Evolutionary conservation across 2,329 filamentous ascomycete genomes (phyloP).

Genomic region (Rhytidhysteron rufulum): DNA sequence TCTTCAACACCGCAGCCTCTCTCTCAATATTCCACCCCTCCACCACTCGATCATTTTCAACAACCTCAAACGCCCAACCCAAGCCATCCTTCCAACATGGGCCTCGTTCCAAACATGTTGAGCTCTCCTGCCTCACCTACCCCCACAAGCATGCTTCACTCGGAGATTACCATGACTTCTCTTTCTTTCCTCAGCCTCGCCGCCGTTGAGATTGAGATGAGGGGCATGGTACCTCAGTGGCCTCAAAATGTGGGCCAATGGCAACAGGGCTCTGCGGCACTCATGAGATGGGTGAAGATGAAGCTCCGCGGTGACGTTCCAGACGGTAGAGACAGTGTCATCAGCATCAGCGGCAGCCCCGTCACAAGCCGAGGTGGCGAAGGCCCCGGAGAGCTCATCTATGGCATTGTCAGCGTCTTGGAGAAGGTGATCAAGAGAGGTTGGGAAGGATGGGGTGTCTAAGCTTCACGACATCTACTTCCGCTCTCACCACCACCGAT

Average conservation of each 20-base stretch:
- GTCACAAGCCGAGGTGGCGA: slow-evolving; percentile 14
- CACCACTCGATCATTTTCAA: slow-evolving; percentile 6
- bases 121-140: slow-evolving; percentile 14
- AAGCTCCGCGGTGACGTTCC: slow-evolving; percentile 17
- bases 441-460: slow-evolving; percentile 24
- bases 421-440: slow-evolving; percentile 24
- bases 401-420: slow-evolving; percentile 22
- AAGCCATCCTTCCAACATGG: slow-evolving; percentile 9
- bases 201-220: slow-evolving; percentile 13
- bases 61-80: slow-evolving; percentile 9
- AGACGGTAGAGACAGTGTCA: slow-evolving; percentile 12
- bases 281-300: slow-evolving; percentile 31
- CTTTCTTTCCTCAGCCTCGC: slow-evolving; percentile 23
- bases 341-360: slow-evolving; percentile 8
- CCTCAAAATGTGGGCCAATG: slow-evolving; percentile 18
- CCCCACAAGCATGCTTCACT: slow-evolving; percentile 12
- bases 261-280: slow-evolving; percentile 24
- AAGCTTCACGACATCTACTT: neutral
- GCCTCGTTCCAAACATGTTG: slow-evolving; percentile 10
- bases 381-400: slow-evolving; percentile 25
- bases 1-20: neutral
- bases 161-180: slow-evolving; percentile 17
- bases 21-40: slow-evolving; percentile 3
- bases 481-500: neutral
- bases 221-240: slow-evolving; percentile 13